Percentiles rank a stretch among this genome's conserved stretches.
These are phyloP conservation scores for Diatrype stigma DNA, from an alignment of 2,329 filamentous ascomycete genomes.

Conservation along the genomic window DNA sequence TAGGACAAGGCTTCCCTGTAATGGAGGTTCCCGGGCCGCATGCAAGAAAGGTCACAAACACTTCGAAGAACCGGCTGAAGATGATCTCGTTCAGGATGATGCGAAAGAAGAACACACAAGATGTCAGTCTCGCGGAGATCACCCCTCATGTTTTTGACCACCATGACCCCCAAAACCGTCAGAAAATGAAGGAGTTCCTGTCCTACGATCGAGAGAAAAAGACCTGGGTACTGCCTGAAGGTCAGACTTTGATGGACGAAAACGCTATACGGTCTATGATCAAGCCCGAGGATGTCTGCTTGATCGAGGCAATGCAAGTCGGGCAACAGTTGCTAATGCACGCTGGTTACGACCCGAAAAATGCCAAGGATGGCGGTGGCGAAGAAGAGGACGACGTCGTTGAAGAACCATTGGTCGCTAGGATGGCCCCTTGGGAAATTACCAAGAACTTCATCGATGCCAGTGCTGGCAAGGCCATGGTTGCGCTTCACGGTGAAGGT, in stretches of 20 bases:
- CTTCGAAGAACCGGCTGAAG: conserved; percentile 93
- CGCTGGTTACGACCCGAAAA: conserved; percentile 73
- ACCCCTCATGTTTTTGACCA: conserved; percentile 90
- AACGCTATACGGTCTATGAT: conserved; percentile 80
- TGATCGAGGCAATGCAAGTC: conserved; percentile 95
- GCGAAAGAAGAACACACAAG: conserved; percentile 65
- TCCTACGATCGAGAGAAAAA: conserved; percentile 83
- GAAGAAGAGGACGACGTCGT: conserved; percentile 63
- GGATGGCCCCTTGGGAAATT: conserved; percentile 92
- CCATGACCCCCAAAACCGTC: conserved; percentile 90
- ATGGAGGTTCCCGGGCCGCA: conserved; percentile 91
- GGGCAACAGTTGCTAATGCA: conserved; percentile 88
- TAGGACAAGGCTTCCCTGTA: conserved; percentile 89
- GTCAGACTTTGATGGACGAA: conserved; percentile 75
- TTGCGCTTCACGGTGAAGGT: conserved; percentile 88
- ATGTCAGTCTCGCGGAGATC: conserved; percentile 75
- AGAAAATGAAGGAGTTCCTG: conserved; percentile 96
- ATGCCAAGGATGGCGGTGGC: conserved; percentile 44
- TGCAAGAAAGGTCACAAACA: conserved; percentile 90
- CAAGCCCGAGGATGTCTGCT: conserved; percentile 89
- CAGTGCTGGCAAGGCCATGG: conserved; percentile 92
- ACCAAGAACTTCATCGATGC: conserved; percentile 96
- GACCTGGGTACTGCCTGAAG: conserved; percentile 74
- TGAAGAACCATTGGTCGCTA: conserved; percentile 74
- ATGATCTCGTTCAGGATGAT: conserved; percentile 93